A percentile compares a stretch with the other conserved stretches of the same genome.
Conservation (phyloP, 139 green algal species). For the Gonium pectorale region DNA sequence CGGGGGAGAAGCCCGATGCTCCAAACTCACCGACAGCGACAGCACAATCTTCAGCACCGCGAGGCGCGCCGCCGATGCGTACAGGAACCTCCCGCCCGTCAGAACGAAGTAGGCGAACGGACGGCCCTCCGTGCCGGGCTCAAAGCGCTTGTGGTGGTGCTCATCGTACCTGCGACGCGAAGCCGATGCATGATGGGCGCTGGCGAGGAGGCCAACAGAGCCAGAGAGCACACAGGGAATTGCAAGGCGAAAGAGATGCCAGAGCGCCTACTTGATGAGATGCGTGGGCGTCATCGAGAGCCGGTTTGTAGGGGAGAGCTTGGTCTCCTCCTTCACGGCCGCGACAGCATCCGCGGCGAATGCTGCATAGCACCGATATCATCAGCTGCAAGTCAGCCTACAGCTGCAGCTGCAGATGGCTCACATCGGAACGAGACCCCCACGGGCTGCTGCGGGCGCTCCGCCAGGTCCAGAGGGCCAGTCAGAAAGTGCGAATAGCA, state of each 20-base stretch:
- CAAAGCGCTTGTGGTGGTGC: conserved; percentile 85
- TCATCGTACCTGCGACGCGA: conserved; percentile 87
- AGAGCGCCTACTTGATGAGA: conserved; percentile 64
- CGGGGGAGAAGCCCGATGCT: background rate
- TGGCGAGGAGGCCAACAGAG: background rate
- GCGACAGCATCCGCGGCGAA: conserved; percentile 41
- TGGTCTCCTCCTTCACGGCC: conserved; percentile 40
- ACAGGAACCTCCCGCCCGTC: conserved; percentile 98
- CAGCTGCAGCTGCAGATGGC: too few species aligned
- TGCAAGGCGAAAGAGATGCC: too few species aligned
- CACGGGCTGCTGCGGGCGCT: conserved; percentile 24
- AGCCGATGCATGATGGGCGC: background rate
- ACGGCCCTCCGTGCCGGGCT: conserved; percentile 83
- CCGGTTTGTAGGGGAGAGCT: conserved; percentile 51
- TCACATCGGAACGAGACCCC: conserved; percentile 42
- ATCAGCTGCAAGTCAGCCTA: too few species aligned
- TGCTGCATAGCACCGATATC: too few species aligned
- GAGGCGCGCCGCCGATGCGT: conserved; percentile 94
- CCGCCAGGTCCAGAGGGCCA: conserved; percentile 15
- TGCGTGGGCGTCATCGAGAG: conserved; percentile 57
- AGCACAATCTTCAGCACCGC: conserved; percentile 97
- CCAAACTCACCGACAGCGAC: conserved; percentile 86
- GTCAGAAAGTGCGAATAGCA: conserved; percentile 25
- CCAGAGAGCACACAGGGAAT: too few species aligned
- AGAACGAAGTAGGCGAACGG: conserved; percentile 98